Evolutionary conservation across 75 land plant genomes (phyloP).

Genomic region (Picea sitchensis): DNA sequence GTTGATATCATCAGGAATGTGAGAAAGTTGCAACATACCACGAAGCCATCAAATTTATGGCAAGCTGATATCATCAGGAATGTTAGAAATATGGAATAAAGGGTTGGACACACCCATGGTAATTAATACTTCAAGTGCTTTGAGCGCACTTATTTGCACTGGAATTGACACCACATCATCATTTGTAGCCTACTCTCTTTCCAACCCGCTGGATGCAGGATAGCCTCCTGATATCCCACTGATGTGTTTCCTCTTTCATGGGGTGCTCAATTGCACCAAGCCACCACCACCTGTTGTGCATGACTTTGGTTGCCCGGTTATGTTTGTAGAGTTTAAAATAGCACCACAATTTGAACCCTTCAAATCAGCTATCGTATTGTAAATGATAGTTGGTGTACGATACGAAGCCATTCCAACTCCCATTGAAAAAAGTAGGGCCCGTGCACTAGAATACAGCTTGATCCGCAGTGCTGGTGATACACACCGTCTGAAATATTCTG

Average conservation of each 20-base stretch:
- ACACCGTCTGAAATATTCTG: too few species aligned
- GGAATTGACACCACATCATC: background rate
- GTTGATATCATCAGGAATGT: too few species aligned
- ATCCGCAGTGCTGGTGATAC: too few species aligned
- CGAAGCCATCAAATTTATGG: too few species aligned
- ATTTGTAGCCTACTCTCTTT: slow-evolving; percentile 5
- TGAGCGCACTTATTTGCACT: slow-evolving; percentile 75
- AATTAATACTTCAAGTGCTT: slow-evolving; percentile 74
- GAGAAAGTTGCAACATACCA: too few species aligned
- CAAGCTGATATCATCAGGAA: too few species aligned
- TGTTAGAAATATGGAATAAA: too few species aligned
- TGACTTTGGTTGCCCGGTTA: slow-evolving; percentile 12
- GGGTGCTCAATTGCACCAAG: slow-evolving; percentile 16
- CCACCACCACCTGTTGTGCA: slow-evolving; percentile 14
- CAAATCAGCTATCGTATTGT: slow-evolving; percentile 30
- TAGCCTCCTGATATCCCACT: slow-evolving; percentile 23
- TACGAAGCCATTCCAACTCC: slow-evolving; percentile 64
- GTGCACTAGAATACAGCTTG: background rate
- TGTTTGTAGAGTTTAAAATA: too few species aligned
- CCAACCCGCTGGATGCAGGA: background rate
- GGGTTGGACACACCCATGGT: slow-evolving; percentile 92
- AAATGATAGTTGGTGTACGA: slow-evolving; percentile 34
- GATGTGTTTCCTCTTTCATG: slow-evolving; percentile 64
- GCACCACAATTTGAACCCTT: too few species aligned
- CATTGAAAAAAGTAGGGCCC: background rate